Percentiles rank a stretch among this genome's conserved stretches.
Evolutionary conservation across 2,329 filamentous ascomycete genomes (phyloP).

Genomic region (Sarocladium oryzae): DNA sequence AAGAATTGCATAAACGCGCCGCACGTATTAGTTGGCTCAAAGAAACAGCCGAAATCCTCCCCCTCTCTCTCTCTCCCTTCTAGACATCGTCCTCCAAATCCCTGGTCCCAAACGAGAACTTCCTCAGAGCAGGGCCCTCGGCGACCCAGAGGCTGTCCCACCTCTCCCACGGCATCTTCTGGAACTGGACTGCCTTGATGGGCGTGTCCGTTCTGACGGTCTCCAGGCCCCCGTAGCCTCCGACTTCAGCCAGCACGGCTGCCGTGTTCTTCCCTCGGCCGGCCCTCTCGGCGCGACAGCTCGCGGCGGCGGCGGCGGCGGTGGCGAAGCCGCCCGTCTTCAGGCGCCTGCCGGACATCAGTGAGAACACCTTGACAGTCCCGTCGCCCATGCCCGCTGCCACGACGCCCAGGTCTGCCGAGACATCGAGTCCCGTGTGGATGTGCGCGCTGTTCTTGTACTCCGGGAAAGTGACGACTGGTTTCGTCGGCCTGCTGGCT

Average conservation of each 20-base stretch:
- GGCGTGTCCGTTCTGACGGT: conserved; percentile 21
- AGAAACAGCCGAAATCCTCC: no score
- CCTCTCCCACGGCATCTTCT: conserved; percentile 35
- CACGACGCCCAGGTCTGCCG: conserved; percentile 36
- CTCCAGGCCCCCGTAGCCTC: conserved; percentile 18
- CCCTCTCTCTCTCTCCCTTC: no score
- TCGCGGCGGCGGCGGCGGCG: no score
- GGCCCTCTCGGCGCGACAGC: no score
- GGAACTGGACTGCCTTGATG: conserved; percentile 38
- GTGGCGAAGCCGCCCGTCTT: conserved; percentile 12
- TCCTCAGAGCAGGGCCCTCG: conserved; percentile 28
- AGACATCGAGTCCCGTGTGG: conserved; percentile 45
- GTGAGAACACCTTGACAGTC: conserved; percentile 42
- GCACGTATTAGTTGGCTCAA: no score
- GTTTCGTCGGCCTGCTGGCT: conserved; percentile 14
- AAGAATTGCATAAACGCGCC: no score
- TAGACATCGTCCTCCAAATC: conserved; percentile 25
- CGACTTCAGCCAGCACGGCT: no score
- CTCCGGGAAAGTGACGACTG: conserved; percentile 41
- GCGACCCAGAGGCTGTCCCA: conserved; percentile 42
- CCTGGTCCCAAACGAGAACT: conserved; percentile 36
- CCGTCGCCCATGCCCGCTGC: conserved; percentile 49
- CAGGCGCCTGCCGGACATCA: conserved; percentile 36
- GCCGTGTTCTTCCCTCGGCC: neutral
- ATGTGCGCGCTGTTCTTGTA: conserved; percentile 45